phyloP scores from a whole-genome alignment of 257 asterid genomes.

The Coffea eugenioides region DNA sequence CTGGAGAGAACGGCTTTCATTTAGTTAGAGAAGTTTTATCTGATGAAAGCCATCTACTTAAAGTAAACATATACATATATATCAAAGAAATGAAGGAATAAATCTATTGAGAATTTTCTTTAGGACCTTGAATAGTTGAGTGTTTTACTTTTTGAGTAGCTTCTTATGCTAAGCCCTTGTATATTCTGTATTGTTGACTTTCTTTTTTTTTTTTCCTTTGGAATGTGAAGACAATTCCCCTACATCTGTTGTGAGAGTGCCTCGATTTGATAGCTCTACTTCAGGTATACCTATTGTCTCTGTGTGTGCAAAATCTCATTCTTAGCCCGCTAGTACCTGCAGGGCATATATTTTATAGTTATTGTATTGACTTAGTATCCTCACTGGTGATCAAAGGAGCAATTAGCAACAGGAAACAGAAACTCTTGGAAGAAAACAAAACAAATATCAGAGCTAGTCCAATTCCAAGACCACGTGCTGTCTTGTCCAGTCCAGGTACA shows the following conservation, averaged over 20 bases:
- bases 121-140: neutral
- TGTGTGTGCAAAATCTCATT: constrained; percentile 41
- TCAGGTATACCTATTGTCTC: constrained; percentile 47
- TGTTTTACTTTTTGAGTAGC: neutral
- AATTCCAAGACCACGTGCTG: constrained; percentile 93
- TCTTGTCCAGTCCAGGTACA: constrained; percentile 88
- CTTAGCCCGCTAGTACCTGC: constrained; percentile 5
- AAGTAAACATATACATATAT: neutral
- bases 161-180: neutral
- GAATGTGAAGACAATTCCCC: constrained; percentile 59
- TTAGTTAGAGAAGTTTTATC: neutral
- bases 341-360: neutral
- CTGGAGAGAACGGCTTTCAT: neutral
- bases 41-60: neutral
- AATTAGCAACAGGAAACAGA: constrained; percentile 30
- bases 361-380: neutral
- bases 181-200: neutral
- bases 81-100: neutral
- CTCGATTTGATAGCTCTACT: constrained; percentile 40
- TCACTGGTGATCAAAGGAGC: constrained; percentile 31
- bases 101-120: neutral
- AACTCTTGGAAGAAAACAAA: constrained; percentile 35
- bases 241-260: constrained; percentile 65
- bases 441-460: constrained; percentile 48
- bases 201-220: neutral